Base-by-base conservation (phyloP, 805 yeast genomes). In the Saccharomycopsis selenospora region DNA sequence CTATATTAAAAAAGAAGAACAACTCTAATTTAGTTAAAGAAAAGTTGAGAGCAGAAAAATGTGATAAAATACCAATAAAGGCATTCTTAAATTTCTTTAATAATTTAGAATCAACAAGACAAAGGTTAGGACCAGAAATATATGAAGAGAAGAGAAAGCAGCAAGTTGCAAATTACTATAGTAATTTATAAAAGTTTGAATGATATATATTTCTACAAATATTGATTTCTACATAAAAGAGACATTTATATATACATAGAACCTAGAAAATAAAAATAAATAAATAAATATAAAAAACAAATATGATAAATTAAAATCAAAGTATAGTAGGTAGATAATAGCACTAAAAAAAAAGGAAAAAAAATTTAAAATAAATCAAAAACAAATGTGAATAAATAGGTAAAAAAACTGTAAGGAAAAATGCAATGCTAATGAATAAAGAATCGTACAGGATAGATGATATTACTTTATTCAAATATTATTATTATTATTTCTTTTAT, bases 71-170 rank as follows among this genome's bases (percentile, higher is more conserved):
- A 14, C 33, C 48, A n/a, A 23, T 53, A 23, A 45, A 50, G 13
- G 53, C 48, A 22, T 55, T 55, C 26, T 36, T 55, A 5, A 26
- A 25, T 10, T 48, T 38, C 28, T 53, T 55, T 29, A 56, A 53
- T 26, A 24, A 22, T 4, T 48, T 46, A 14, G 57, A 55, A 22
- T 43, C 43, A 28, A 42, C 36, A 20, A 47, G 55, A 43, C 40
- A 40, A 40, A 43, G 25, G 3, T 44, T 43, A 3, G 57, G 53
- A 26, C 45, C 50, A n/a, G 13, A 23, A 4, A 41, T 46, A n/a
- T 40, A 46, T 14, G 45, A 42, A n/a, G 36, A 20, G 10, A n/a
- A 17, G 18, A 47, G 57, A 25, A 29, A 47, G 28, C 17, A 36
- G 22, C 57, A 55, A 40, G 36, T 55, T 10, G 29, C 22, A 8